These are phyloP conservation scores for Neurospora africana DNA, from an alignment of 495 filamentous ascomycete genomes.

Conservation along the genomic window DNA sequence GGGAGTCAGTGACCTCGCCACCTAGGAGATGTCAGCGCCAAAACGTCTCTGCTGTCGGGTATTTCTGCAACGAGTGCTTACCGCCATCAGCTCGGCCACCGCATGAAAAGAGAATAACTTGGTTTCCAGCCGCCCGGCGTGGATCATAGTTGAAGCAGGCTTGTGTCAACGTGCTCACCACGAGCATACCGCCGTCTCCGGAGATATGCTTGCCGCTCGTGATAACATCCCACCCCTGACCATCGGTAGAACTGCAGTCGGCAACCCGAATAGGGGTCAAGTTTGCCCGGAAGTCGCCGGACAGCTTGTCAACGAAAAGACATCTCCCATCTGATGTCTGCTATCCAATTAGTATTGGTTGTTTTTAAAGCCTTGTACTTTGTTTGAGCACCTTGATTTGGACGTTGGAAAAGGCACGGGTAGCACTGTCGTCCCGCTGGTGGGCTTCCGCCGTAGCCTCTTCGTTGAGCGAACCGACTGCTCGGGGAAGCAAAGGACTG, in stretches of 20 bases:
- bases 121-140: constrained; percentile 34
- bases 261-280: constrained; percentile 42
- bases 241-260: constrained; percentile 36
- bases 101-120: constrained; percentile 43
- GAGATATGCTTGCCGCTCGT: constrained; percentile 41
- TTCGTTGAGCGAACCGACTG: constrained; percentile 33
- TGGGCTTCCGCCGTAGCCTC: constrained; percentile 42
- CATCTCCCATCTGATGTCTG: constrained; percentile 43
- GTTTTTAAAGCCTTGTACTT: neutral
- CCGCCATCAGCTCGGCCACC: constrained; percentile 45
- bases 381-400: constrained; percentile 32
- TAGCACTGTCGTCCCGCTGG: constrained; percentile 36
- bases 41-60: neutral
- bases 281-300: constrained; percentile 48
- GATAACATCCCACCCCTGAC: constrained; percentile 46
- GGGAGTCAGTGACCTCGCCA: constrained; percentile 39
- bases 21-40: constrained; percentile 16
- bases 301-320: constrained; percentile 42
- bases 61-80: neutral
- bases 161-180: constrained; percentile 46
- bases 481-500: constrained; percentile 17
- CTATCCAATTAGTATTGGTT: neutral
- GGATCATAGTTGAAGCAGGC: constrained; percentile 47
- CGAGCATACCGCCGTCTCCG: constrained; percentile 30
- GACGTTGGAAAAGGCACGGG: constrained; percentile 34